Percentiles rank a stretch among this genome's conserved stretches.
Evolutionary conservation across 1,139 yeast genomes (phyloP).

Genomic region (Zygotorulaspora mrakii): DNA sequence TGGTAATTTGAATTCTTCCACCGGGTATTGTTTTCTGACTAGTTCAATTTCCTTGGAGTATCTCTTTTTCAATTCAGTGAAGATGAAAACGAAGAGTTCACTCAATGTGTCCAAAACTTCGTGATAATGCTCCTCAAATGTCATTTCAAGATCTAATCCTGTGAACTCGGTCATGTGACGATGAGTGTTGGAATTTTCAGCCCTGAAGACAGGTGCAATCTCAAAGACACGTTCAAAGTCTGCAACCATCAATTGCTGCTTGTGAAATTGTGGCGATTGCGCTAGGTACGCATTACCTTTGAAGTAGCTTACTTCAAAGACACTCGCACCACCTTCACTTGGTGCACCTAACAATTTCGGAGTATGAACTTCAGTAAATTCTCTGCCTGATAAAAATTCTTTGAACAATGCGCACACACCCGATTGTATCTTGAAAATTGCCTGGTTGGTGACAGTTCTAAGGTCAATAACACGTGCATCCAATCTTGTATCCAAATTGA

Average conservation of each 20-base stretch:
- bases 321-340: constrained; percentile 97
- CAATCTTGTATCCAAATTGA: constrained; percentile 91
- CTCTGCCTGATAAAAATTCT: constrained; percentile 67
- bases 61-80: constrained; percentile 74
- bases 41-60: constrained; percentile 79
- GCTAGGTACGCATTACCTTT: constrained; percentile 91
- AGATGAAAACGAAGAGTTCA: constrained; percentile 84
- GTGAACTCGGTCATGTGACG: constrained; percentile 99
- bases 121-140: constrained; percentile 96
- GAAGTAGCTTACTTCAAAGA: constrained; percentile 88
- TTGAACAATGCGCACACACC: constrained; percentile 87
- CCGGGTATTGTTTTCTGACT: constrained; percentile 94
- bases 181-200: constrained; percentile 97
- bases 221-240: constrained; percentile 96
- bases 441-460: constrained; percentile 95
- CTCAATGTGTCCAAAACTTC: constrained; percentile 83
- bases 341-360: constrained; percentile 95
- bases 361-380: constrained; percentile 88
- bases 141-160: constrained; percentile 97
- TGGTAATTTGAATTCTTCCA: constrained; percentile 94
- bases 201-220: constrained; percentile 97
- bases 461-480: constrained; percentile 94
- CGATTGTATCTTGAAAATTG: constrained; percentile 88
- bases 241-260: constrained; percentile 96
- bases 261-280: constrained; percentile 96